Evolutionary conservation across 495 filamentous ascomycete genomes (phyloP).

Genomic region (Neurospora sublineolata): DNA sequence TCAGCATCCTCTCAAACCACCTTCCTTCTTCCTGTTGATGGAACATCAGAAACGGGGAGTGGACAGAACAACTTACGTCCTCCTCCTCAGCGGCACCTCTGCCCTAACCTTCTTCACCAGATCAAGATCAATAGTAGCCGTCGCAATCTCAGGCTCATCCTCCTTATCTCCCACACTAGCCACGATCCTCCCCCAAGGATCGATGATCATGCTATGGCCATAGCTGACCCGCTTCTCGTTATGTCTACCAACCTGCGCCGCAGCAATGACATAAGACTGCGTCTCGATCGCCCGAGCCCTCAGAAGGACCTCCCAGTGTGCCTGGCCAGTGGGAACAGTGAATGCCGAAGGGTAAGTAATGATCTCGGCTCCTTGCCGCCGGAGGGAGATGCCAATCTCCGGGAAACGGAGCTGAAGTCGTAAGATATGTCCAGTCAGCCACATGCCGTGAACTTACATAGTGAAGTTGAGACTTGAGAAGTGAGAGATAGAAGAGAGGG

Average conservation of each 20-base stretch:
- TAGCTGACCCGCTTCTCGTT: slow-evolving; percentile 73
- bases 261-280: slow-evolving; percentile 76
- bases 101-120: slow-evolving; percentile 37
- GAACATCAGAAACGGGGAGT: not conserved
- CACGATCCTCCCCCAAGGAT: slow-evolving; percentile 76
- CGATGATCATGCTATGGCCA: slow-evolving; percentile 78
- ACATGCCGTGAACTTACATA: not conserved
- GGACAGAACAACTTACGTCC: slow-evolving; percentile 28
- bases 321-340: slow-evolving; percentile 72
- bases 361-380: slow-evolving; percentile 45
- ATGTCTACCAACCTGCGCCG: slow-evolving; percentile 65
- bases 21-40: not conserved
- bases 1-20: not conserved
- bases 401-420: slow-evolving; percentile 51
- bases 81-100: slow-evolving; percentile 53
- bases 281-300: slow-evolving; percentile 81
- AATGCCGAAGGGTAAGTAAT: slow-evolving; percentile 87
- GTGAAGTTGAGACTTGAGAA: not conserved
- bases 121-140: slow-evolving; percentile 37
- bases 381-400: slow-evolving; percentile 57
- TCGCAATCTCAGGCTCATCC: slow-evolving; percentile 31
- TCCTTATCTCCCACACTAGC: slow-evolving; percentile 44
- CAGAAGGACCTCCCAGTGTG: slow-evolving; percentile 75
- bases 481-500: not conserved
- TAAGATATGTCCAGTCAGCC: not conserved